Evolutionary conservation across 169 alveolate species (phyloP), one percentile per base, ranked within the genome.

Genomic region (Plasmodium inui): DNA sequence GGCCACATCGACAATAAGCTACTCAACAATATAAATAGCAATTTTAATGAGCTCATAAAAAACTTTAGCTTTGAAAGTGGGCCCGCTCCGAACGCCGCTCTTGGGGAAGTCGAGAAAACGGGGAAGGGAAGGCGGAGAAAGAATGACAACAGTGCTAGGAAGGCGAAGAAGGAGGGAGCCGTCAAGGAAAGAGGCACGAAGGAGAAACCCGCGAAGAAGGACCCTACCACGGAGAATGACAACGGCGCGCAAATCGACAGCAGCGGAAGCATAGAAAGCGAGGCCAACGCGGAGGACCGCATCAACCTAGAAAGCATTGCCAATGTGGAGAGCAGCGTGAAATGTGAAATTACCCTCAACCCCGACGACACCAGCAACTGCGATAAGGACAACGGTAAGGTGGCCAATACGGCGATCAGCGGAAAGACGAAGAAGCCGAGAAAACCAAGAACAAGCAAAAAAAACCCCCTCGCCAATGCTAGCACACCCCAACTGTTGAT

Each of bases 361-460:
- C 50, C 12, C 1, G 55, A 44, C 17, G 32, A 22, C n/a, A 12
- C 26, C 34, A n/a, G 7, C 14, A 71, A 9, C 32, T 30, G 50
- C 55, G 5, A 26, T 9, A 22, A 84, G 1, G 44, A 37, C 57
- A 85, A 28, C 61, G 26, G 55, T 22, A 73, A 30, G 22, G 37
- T 14, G 32, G 53, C 72, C 32, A 50, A 17, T 71, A 41, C 37
- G 41, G 50, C 34, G 28, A 39, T 19, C 17, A 19, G n/a, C 28
- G 67, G 9, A 70, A 79, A 10, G n/a, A 17, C n/a, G 55, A 79
- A 79, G 30, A 79, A 79, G 32, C 73, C 85, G 73, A 44, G 85
- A 19, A 46, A 80, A 22, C 86, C 86, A 22, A n/a, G 86, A 80
- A 46, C 70, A n/a, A 80, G 86, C 28, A 79, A 79, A 19, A 46